phyloP scores from a whole-genome alignment of 768 basidiomycete genomes.

The Hirschioporus abietinus region DNA sequence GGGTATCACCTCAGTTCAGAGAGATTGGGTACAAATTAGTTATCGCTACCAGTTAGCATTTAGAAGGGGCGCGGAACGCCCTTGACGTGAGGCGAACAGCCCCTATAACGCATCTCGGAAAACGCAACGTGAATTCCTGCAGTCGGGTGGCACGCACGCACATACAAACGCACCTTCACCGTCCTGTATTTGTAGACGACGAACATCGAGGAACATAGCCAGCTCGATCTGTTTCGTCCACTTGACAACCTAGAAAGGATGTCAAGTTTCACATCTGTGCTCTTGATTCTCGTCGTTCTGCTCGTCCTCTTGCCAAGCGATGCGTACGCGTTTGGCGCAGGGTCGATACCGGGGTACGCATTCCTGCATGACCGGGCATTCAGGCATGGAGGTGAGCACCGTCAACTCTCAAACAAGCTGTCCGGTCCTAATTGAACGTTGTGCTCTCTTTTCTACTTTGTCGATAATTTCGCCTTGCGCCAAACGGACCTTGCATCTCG shows the following conservation, averaged over 20 bases:
- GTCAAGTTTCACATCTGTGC: not conserved
- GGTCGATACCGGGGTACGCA: conserved; percentile 68
- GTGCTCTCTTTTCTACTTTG: conserved; percentile 13
- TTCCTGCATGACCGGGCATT: conserved; percentile 18
- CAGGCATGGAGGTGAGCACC: not conserved
- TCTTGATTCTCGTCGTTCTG: conserved; percentile 4
- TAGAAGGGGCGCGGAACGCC: too few relatives aligned
- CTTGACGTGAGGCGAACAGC: too few relatives aligned
- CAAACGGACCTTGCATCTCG: conserved; percentile 71
- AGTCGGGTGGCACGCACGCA: too few relatives aligned
- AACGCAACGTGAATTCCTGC: too few relatives aligned
- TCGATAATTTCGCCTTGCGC: not conserved
- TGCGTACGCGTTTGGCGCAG: conserved; percentile 55
- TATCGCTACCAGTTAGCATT: too few relatives aligned
- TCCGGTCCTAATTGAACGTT: conserved; percentile 41
- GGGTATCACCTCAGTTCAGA: too few relatives aligned
- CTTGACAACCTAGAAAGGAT: not conserved
- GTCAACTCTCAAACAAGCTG: not conserved
- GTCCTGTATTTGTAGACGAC: too few relatives aligned
- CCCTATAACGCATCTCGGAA: too few relatives aligned
- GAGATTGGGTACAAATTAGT: too few relatives aligned
- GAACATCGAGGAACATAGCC: too few relatives aligned
- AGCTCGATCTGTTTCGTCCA: too few relatives aligned
- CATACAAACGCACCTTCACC: too few relatives aligned
- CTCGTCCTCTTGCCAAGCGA: conserved; percentile 38